Percentiles rank a stretch among this genome's conserved stretches.
Evolutionary conservation across 768 basidiomycete genomes (phyloP).

Genomic region (Heimioporus sp.): DNA sequence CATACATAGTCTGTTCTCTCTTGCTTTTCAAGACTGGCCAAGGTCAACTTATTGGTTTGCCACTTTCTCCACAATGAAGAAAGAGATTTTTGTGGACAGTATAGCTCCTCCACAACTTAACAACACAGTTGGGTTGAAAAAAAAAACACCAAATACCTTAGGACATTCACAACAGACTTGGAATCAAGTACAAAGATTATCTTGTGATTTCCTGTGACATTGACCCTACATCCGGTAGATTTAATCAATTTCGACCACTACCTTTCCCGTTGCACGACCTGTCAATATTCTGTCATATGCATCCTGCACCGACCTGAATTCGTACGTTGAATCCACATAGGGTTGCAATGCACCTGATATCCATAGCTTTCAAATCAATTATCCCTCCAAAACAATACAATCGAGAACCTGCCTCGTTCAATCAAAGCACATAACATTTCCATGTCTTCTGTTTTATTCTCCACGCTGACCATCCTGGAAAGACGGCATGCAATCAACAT

Average conservation of each 20-base stretch:
- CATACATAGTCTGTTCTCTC: too few relatives aligned
- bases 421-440: conserved; percentile 37
- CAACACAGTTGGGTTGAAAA: too few relatives aligned
- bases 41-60: too few relatives aligned
- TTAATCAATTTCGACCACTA: conserved; percentile 53
- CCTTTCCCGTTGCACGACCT: conserved; percentile 59
- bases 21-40: too few relatives aligned
- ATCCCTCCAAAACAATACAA: not conserved
- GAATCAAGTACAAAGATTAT: too few relatives aligned
- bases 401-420: conserved; percentile 37
- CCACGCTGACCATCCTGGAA: conserved; percentile 27
- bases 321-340: conserved; percentile 56
- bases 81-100: too few relatives aligned
- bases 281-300: conserved; percentile 65
- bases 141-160: too few relatives aligned
- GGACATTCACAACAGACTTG: too few relatives aligned
- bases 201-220: too few relatives aligned
- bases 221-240: not conserved
- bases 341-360: conserved; percentile 48
- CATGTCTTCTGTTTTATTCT: conserved; percentile 35
- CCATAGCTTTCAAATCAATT: not conserved
- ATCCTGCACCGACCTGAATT: conserved; percentile 52
- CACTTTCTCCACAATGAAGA: too few relatives aligned
- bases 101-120: too few relatives aligned
- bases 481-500: not conserved